Percentiles rank a stretch among this genome's conserved stretches.
phyloP scores from a whole-genome alignment of 2,329 filamentous ascomycete species.

The Conoideocrella luteorostrata region DNA sequence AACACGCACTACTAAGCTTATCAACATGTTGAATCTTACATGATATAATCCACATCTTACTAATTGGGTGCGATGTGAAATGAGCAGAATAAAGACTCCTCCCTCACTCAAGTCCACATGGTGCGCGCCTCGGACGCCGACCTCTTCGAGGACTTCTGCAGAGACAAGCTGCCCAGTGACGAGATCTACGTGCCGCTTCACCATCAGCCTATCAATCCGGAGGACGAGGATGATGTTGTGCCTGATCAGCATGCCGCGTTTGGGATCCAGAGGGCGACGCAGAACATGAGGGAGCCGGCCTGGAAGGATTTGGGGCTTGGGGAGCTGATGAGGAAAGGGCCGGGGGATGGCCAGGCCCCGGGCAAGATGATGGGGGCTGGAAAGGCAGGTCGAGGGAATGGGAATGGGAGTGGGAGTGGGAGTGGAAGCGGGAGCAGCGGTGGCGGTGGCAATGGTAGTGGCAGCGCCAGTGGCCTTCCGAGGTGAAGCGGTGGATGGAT shows the following conservation, averaged over 20 bases:
- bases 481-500: too few relatives aligned
- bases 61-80: too few relatives aligned
- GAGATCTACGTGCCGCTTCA: slow-evolving; percentile 77
- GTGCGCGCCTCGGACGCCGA: slow-evolving; percentile 66
- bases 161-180: slow-evolving; percentile 64
- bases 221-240: slow-evolving; percentile 84
- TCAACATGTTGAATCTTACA: too few relatives aligned
- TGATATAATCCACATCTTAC: too few relatives aligned
- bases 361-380: too few relatives aligned
- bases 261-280: slow-evolving; percentile 75
- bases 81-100: slow-evolving; percentile 69
- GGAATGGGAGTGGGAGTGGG: slow-evolving; percentile 10
- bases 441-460: too few relatives aligned
- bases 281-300: slow-evolving; percentile 61
- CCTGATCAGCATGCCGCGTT: slow-evolving; percentile 85
- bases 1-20: too few relatives aligned
- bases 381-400: too few relatives aligned
- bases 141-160: slow-evolving; percentile 71
- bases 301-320: slow-evolving; percentile 76
- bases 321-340: slow-evolving; percentile 61
- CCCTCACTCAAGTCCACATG: slow-evolving; percentile 71
- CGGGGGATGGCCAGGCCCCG: slow-evolving; percentile 26
- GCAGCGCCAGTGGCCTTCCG: too few relatives aligned
- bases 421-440: background rate
- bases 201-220: slow-evolving; percentile 76